Percentiles rank a stretch among this genome's conserved stretches.
These are phyloP conservation scores for Termitomyces sp. DNA, from an alignment of 768 basidiomycete genomes.

Conservation along the genomic window DNA sequence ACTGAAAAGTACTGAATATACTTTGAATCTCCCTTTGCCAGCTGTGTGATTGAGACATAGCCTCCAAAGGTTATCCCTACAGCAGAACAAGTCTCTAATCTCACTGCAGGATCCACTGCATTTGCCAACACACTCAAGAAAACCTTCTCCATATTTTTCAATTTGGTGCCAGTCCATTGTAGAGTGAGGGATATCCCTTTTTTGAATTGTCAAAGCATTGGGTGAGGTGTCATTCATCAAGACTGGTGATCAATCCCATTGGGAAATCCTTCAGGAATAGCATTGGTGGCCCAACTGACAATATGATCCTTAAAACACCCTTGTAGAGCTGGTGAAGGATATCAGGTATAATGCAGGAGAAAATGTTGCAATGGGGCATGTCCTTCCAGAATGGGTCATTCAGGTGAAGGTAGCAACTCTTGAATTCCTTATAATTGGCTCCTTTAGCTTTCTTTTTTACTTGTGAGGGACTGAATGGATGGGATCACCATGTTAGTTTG, in stretches of 20 bases:
- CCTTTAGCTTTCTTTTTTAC: background rate
- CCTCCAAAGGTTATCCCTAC: too few relatives aligned
- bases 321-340: slow-evolving; percentile 44
- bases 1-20: too few relatives aligned
- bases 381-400: slow-evolving; percentile 34
- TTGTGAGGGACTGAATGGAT: background rate
- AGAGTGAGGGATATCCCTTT: slow-evolving; percentile 33
- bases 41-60: too few relatives aligned
- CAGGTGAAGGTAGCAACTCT: slow-evolving; percentile 3
- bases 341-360: slow-evolving; percentile 30
- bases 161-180: slow-evolving; percentile 39
- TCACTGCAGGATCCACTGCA: too few relatives aligned
- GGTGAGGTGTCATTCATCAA: slow-evolving; percentile 18
- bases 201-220: slow-evolving; percentile 29
- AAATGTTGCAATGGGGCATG: slow-evolving; percentile 33
- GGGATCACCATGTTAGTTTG: slow-evolving; percentile 13
- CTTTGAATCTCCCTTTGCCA: too few relatives aligned
- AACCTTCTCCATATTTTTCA: slow-evolving; percentile 31
- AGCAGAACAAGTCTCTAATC: too few relatives aligned
- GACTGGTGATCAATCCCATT: slow-evolving; percentile 29
- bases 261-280: slow-evolving; percentile 5
- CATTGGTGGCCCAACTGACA: slow-evolving; percentile 24
- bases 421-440: slow-evolving; percentile 9
- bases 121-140: slow-evolving; percentile 27
- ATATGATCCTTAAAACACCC: slow-evolving; percentile 40